A percentile compares a stretch with the other conserved stretches of the same genome.
Evolutionary conservation across 768 basidiomycete genomes (phyloP).

Genomic region (Boletus tomentosulus): DNA sequence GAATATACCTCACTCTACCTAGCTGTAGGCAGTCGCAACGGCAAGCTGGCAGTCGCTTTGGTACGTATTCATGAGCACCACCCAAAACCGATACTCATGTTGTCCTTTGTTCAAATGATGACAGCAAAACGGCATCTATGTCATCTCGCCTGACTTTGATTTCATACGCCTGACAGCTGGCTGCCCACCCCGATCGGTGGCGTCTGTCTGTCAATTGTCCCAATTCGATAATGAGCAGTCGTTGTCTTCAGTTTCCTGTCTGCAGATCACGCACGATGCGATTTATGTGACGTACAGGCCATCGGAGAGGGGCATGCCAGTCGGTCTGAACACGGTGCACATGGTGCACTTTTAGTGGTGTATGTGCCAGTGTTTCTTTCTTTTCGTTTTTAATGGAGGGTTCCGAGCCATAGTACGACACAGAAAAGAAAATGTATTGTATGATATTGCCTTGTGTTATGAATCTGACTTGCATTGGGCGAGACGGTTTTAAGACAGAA

Average conservation of each 20-base stretch:
- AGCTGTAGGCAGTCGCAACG: conserved; percentile 39
- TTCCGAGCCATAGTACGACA: too few relatives aligned
- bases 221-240: conserved; percentile 8
- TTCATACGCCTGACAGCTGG: conserved; percentile 21
- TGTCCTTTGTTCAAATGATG: neutral
- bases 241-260: conserved; percentile 37
- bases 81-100: neutral
- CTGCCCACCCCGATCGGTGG: conserved; percentile 31
- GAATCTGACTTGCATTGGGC: too few relatives aligned
- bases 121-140: conserved; percentile 22
- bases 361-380: neutral
- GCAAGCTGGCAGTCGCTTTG: conserved; percentile 43
- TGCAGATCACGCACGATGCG: conserved; percentile 54
- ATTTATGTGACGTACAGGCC: conserved; percentile 42
- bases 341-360: neutral
- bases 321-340: neutral
- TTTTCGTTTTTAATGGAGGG: neutral
- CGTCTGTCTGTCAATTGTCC: conserved; percentile 19
- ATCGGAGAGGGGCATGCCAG: neutral
- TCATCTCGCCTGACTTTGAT: conserved; percentile 22
- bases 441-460: too few relatives aligned
- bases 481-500: too few relatives aligned
- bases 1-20: conserved; percentile 40
- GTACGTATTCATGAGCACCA: conserved; percentile 25
- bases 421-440: too few relatives aligned